Conservation (phyloP, 2,329 filamentous ascomycete species). For the Scleromitrula shiraiana region DNA sequence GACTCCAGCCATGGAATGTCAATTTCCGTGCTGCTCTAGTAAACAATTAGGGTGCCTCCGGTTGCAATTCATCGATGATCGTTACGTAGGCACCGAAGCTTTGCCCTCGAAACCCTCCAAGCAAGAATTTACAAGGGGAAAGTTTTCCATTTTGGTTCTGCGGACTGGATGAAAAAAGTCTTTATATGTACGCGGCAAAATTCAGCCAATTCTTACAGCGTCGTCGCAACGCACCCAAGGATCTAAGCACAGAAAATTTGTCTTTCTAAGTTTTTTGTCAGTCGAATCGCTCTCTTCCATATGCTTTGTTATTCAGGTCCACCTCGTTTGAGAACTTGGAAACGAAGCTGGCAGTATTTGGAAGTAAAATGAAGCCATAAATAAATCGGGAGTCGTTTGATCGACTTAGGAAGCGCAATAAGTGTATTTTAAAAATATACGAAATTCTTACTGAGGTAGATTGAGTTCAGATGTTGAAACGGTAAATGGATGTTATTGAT, state of each 20-base stretch:
- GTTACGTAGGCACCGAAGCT: neutral
- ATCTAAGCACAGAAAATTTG: constrained; percentile 22
- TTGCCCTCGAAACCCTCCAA: neutral
- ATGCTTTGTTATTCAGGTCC: constrained; percentile 22
- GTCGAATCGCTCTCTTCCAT: constrained; percentile 23
- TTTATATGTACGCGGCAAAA: constrained; percentile 15
- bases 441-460: too few relatives aligned
- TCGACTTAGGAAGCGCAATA: neutral
- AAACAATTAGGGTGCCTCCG: constrained; percentile 23
- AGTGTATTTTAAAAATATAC: too few relatives aligned
- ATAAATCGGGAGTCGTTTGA: neutral
- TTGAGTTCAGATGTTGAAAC: too few relatives aligned
- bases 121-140: neutral
- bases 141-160: constrained; percentile 5
- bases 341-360: constrained; percentile 19
- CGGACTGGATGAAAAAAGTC: constrained; percentile 19
- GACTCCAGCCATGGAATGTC: neutral
- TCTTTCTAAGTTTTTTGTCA: constrained; percentile 30
- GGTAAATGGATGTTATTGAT: too few relatives aligned
- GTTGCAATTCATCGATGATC: constrained; percentile 17
- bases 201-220: constrained; percentile 4
- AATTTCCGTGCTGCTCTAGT: constrained; percentile 11
- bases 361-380: neutral
- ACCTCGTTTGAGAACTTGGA: constrained; percentile 24
- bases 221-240: constrained; percentile 11